Evolutionary conservation across 805 yeast species (phyloP).

Genomic region (Cyberlindnera maritima): DNA sequence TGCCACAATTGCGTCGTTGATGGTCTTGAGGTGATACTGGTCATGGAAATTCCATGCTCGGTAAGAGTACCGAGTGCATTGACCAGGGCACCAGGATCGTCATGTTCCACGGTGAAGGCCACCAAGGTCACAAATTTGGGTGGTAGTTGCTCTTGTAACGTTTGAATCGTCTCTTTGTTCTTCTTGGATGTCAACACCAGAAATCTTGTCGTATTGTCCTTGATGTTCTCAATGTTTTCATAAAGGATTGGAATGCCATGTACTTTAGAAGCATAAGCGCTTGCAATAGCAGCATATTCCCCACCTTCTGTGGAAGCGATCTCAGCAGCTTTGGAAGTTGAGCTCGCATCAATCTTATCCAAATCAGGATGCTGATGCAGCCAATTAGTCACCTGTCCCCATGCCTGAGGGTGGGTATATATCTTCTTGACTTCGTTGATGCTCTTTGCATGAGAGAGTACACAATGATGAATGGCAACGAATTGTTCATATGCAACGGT

Average conservation of each 20-base stretch:
- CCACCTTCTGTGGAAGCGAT: constrained; percentile 43
- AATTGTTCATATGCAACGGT: constrained; percentile 71
- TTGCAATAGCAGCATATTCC: constrained; percentile 68
- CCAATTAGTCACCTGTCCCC: constrained; percentile 85
- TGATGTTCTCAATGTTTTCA: constrained; percentile 64
- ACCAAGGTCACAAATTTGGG: constrained; percentile 44
- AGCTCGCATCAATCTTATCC: constrained; percentile 60
- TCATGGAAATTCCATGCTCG: constrained; percentile 55
- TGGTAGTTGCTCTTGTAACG: constrained; percentile 5
- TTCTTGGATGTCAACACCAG: constrained; percentile 51
- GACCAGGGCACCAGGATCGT: constrained; percentile 74
- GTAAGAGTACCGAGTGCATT: constrained; percentile 59
- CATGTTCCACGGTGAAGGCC: constrained; percentile 62
- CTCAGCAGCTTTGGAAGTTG: constrained; percentile 86
- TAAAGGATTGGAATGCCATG: constrained; percentile 54
- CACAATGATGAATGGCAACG: constrained; percentile 79
- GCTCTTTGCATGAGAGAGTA: constrained; percentile 47
- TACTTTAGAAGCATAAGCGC: constrained; percentile 61
- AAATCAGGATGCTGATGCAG: constrained; percentile 36
- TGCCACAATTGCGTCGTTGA: constrained; percentile 68
- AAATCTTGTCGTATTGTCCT: constrained; percentile 83
- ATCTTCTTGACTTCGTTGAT: constrained; percentile 49
- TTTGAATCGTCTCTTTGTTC: background rate
- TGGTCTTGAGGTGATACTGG: constrained; percentile 77
- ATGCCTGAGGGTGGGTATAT: constrained; percentile 95